Percentiles rank a stretch among this genome's conserved stretches.
Conservation (phyloP, 139 green algal species). For the Volvox reticuliferus region DNA sequence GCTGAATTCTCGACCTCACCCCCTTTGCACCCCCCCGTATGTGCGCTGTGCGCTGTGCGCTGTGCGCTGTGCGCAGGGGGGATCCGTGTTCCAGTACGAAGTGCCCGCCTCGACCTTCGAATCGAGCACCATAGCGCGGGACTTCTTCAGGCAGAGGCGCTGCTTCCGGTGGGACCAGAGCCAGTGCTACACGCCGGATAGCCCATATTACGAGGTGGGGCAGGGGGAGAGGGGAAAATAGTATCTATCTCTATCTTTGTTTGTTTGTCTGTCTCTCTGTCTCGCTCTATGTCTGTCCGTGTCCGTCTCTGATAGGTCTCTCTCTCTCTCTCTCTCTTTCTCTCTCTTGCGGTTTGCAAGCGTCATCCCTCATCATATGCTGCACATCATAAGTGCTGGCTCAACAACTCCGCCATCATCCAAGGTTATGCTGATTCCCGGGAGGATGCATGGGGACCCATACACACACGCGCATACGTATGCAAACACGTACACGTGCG, state of each 20-base stretch:
- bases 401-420: not conserved
- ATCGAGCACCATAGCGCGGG: not conserved
- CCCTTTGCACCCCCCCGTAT: too few species aligned
- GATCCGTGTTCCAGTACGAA: not conserved
- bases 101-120: conserved; percentile 34
- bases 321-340: not conserved
- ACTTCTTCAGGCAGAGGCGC: conserved; percentile 13
- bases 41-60: not conserved
- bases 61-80: not conserved
- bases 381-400: not conserved
- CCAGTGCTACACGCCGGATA: conserved; percentile 21
- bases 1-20: too few species aligned
- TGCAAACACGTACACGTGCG: too few species aligned
- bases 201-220: conserved; percentile 42
- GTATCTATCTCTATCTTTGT: too few species aligned
- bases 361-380: not conserved
- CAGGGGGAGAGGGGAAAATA: not conserved
- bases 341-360: not conserved
- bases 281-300: not conserved
- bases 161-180: conserved; percentile 32
- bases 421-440: not conserved
- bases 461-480: not conserved
- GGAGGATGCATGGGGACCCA: not conserved
- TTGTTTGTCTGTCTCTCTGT: not conserved
- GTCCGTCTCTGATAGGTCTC: not conserved